Conservation (phyloP, 2,329 filamentous ascomycete genomes). For the Aspergillus clavatus region DNA sequence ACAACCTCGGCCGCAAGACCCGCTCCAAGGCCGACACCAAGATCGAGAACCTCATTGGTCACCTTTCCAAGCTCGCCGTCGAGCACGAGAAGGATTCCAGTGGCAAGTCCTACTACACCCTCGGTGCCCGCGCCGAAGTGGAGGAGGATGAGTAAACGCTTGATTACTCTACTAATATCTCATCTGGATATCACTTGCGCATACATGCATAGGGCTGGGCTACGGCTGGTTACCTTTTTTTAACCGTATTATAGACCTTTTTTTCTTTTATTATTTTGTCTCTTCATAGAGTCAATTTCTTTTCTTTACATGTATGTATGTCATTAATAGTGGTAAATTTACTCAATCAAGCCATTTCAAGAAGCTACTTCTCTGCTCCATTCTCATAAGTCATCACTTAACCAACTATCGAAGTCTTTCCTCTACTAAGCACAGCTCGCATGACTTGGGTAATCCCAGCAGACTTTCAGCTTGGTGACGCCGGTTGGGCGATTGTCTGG, state of each 20-base stretch:
- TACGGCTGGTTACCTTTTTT: slow-evolving; percentile 20
- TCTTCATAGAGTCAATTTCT: slow-evolving; percentile 33
- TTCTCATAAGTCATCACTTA: no score
- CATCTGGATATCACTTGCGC: slow-evolving; percentile 34
- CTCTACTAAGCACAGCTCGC: no score
- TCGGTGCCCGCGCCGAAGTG: slow-evolving; percentile 40
- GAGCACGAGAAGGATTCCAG: slow-evolving; percentile 47
- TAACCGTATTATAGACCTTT: slow-evolving; percentile 38
- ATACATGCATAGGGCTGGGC: slow-evolving; percentile 28
- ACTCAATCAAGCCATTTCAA: slow-evolving; percentile 35
- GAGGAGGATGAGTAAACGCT: slow-evolving; percentile 42
- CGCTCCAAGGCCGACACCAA: slow-evolving; percentile 49
- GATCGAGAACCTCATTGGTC: slow-evolving; percentile 51
- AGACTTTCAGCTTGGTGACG: no score
- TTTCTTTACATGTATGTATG: slow-evolving; percentile 39
- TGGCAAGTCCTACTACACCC: slow-evolving; percentile 43
- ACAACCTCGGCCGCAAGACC: slow-evolving; percentile 50
- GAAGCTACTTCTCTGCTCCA: slow-evolving; percentile 7
- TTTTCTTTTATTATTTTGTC: slow-evolving; percentile 28
- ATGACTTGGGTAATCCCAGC: no score
- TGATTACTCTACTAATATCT: slow-evolving; percentile 21
- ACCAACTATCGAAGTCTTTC: no score
- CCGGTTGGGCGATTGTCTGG: no score
- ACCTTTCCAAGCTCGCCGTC: slow-evolving; percentile 49
- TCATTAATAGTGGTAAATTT: slow-evolving; percentile 39